These are phyloP conservation scores for Brachypodium distachyon DNA, from an alignment of 202 grass and related monocot genomes.

Conservation along the genomic window DNA sequence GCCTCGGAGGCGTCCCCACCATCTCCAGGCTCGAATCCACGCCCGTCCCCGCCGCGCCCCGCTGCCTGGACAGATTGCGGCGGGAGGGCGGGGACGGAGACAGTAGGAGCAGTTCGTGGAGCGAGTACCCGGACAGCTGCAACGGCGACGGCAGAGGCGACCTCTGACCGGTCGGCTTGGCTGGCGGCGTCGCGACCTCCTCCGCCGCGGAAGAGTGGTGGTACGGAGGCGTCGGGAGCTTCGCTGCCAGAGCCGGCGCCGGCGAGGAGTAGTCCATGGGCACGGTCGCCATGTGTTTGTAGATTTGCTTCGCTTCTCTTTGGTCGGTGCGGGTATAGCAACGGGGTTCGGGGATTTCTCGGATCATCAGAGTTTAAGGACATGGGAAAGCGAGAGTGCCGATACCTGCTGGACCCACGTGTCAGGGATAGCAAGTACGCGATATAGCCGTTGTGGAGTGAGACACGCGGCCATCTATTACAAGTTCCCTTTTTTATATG, in stretches of 20 bases:
- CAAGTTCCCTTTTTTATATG: no score
- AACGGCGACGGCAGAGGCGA: conserved; percentile 29
- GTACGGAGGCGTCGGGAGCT: conserved; percentile 46
- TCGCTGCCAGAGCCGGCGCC: neutral
- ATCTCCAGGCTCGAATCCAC: conserved; percentile 40
- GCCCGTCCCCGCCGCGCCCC: neutral
- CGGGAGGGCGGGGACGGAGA: conserved; percentile 35
- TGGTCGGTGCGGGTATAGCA: neutral
- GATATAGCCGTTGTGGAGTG: conserved; percentile 45
- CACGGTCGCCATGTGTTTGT: conserved; percentile 26
- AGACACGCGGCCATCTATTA: neutral
- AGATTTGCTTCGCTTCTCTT: neutral
- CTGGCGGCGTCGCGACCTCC: conserved; percentile 14
- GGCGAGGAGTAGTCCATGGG: conserved; percentile 7
- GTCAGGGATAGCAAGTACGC: neutral
- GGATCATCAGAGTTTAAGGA: neutral
- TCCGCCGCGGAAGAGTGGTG: conserved; percentile 15
- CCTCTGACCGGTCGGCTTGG: conserved; percentile 14
- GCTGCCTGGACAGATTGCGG: neutral
- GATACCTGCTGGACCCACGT: neutral
- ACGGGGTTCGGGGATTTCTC: neutral
- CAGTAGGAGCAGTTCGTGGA: conserved; percentile 56
- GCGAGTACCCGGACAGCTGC: conserved; percentile 24
- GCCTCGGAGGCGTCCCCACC: conserved; percentile 39
- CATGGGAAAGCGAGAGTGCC: neutral